Evolutionary conservation across 2,329 filamentous ascomycete genomes (phyloP).

Genomic region (Pseudomassariella vexata): DNA sequence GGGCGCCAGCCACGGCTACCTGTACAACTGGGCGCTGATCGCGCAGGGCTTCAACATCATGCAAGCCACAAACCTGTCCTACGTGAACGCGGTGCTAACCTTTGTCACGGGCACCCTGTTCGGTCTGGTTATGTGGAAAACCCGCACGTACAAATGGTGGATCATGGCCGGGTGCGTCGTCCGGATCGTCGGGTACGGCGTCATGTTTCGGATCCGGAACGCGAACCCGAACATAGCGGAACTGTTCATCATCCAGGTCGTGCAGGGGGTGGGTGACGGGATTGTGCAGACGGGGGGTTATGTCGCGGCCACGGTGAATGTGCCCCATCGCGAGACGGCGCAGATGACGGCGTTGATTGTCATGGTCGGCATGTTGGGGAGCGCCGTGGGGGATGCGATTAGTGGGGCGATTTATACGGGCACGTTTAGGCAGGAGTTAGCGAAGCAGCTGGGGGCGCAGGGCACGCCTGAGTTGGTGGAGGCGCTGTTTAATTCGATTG

Average conservation of each 20-base stretch:
- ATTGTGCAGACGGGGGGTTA: constrained; percentile 3
- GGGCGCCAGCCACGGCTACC: constrained; percentile 7
- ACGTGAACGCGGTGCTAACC: constrained; percentile 17
- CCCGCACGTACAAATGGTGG: constrained; percentile 8
- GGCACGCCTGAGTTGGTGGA: constrained; percentile 1
- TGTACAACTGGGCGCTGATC: constrained; percentile 7
- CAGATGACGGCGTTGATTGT: constrained; percentile 7
- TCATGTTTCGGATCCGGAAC: constrained; percentile 7
- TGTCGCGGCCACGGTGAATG: constrained; percentile 2
- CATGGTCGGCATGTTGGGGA: constrained; percentile 4
- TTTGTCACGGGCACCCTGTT: constrained; percentile 4
- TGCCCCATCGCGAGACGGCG: constrained; percentile 5
- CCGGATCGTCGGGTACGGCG: constrained; percentile 8
- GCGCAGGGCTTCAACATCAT: constrained; percentile 3
- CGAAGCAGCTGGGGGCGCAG: constrained; percentile 1
- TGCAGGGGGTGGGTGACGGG: constrained; percentile 7
- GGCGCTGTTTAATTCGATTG: constrained; percentile 8
- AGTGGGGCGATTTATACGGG: constrained; percentile 9
- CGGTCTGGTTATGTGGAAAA: constrained; percentile 5
- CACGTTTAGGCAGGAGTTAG: constrained; percentile 1
- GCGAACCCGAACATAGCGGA: constrained; percentile 2
- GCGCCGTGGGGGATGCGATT: constrained; percentile 6
- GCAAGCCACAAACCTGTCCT: constrained; percentile 10
- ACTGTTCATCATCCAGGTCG: constrained; percentile 5
- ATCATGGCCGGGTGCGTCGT: constrained; percentile 6